Conservation (phyloP, 192 early-diverging fungal genomes). For the Coemansia sp. region DNA sequence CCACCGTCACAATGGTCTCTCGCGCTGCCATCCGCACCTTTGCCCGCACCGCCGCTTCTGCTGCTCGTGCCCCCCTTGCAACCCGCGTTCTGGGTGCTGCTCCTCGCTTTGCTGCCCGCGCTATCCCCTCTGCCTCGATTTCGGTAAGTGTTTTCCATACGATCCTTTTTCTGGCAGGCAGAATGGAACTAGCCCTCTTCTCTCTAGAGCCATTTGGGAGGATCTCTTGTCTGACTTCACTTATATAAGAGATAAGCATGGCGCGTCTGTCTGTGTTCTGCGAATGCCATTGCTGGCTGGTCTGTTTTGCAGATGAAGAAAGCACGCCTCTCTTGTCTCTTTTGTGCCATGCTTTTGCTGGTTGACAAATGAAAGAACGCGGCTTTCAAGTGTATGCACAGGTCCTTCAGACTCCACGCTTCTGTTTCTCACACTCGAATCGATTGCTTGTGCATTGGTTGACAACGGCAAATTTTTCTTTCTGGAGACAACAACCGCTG, state of each 20-base stretch:
- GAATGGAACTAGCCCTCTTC: not conserved
- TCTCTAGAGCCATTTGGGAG: too few species aligned
- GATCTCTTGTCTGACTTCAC: too few species aligned
- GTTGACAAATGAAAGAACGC: too few species aligned
- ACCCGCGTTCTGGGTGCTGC: constrained; percentile 45
- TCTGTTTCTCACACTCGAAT: too few species aligned
- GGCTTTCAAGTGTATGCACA: too few species aligned
- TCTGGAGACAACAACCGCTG: too few species aligned
- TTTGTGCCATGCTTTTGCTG: too few species aligned
- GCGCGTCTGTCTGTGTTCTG: not conserved
- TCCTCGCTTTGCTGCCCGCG: constrained; percentile 52
- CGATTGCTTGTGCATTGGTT: too few species aligned
- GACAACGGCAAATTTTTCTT: too few species aligned
- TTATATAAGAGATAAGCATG: too few species aligned
- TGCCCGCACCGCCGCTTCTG: constrained; percentile 42
- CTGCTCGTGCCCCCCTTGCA: constrained; percentile 48
- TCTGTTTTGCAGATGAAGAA: not conserved
- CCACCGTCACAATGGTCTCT: constrained; percentile 40
- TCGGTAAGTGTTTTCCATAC: constrained; percentile 34
- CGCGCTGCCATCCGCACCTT: constrained; percentile 48
- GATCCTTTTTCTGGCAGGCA: not conserved
- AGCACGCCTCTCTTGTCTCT: not conserved
- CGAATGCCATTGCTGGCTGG: not conserved
- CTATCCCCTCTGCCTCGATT: constrained; percentile 26
- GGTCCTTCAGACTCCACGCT: too few species aligned